Base-by-base conservation (phyloP, 805 yeast genomes). In the Kluyveromyces lactis region DNA sequence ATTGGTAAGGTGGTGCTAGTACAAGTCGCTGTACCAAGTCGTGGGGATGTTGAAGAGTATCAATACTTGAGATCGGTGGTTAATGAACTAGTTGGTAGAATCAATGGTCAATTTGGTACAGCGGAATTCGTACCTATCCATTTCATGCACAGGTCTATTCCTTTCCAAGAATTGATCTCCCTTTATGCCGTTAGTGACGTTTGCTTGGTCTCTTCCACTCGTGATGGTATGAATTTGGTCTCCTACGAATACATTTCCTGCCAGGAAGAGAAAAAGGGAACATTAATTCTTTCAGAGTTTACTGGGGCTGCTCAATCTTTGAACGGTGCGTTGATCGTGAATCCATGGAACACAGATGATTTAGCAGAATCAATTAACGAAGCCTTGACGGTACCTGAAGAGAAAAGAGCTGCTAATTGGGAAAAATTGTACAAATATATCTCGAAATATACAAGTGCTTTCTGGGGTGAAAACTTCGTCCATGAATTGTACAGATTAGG, bases 271-370 rank as follows among this genome's bases (percentile, higher is more conserved):
- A 78, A 78, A 45, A 79, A 86, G 46, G 99, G 99, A 7, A 78
- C 87, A 3, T 69, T 92, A 50, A 84, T 92, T 36, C 62, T 92
- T 46, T 81, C 95, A 31, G 99, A 92, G 64, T 92, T 92, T 65
- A 92, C 98, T 0, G 99, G 99, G 36, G 98, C 98, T n/a, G 97
- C 98, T 1, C 99, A 92, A 64, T 83, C 95, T 1, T 68, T 92
- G 47, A 90, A 92, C 56, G 99, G 99, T 18, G 87, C 95, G 1
- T 60, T 90, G 11, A 77, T 92, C 43, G 95, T 92, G 16, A 92
- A 92, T 56, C 99, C 99, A 3, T 92, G 99, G 99, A 92, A 90
- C 58, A 90, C 89, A 17, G 98, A 92, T 50, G 98, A 92, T 50
- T 63, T 90, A 56, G 79, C 94, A 15, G 84, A 77, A 31, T 82